Percentiles rank a stretch among this genome's conserved stretches.
These are phyloP conservation scores for Physaria fendleri DNA, from an alignment of 345 rosid genomes.

Conservation along the genomic window DNA sequence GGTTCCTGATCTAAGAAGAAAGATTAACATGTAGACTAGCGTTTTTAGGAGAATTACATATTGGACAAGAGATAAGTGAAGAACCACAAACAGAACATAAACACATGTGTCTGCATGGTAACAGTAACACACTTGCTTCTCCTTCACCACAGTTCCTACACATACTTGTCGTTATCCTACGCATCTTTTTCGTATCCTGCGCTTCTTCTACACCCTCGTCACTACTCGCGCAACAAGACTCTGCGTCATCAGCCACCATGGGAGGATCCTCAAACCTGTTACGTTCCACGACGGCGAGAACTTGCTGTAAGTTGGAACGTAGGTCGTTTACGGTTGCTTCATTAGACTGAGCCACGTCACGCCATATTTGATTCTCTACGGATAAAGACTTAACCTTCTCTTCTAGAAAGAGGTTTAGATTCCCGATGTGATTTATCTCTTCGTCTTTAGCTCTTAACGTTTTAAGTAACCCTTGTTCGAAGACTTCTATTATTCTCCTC, in stretches of 20 bases:
- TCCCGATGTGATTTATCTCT: constrained; percentile 62
- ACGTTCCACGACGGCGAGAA: constrained; percentile 33
- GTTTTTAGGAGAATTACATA: constrained; percentile 60
- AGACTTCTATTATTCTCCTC: constrained; percentile 43
- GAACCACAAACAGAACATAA: constrained; percentile 61
- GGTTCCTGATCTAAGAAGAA: constrained; percentile 32
- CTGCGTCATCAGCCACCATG: constrained; percentile 47
- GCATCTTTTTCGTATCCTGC: no score
- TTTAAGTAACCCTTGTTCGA: constrained; percentile 51
- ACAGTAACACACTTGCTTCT: constrained; percentile 64
- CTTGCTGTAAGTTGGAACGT: constrained; percentile 55
- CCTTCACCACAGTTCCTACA: constrained; percentile 59
- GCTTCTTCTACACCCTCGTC: constrained; percentile 34
- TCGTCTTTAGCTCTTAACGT: constrained; percentile 61
- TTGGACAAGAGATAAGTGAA: constrained; percentile 51
- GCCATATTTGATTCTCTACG: constrained; percentile 82
- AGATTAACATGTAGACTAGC: constrained; percentile 65
- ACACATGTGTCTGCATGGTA: constrained; percentile 89
- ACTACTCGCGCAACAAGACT: constrained; percentile 67
- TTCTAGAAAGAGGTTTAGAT: constrained; percentile 61
- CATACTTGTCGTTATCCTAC: no score
- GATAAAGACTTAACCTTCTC: constrained; percentile 54
- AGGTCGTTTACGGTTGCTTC: constrained; percentile 76
- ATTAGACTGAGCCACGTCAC: constrained; percentile 68
- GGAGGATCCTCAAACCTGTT: constrained; percentile 25